Conservation (phyloP, 2,329 filamentous ascomycete species). For the Curvularia hawaiiensis region DNA sequence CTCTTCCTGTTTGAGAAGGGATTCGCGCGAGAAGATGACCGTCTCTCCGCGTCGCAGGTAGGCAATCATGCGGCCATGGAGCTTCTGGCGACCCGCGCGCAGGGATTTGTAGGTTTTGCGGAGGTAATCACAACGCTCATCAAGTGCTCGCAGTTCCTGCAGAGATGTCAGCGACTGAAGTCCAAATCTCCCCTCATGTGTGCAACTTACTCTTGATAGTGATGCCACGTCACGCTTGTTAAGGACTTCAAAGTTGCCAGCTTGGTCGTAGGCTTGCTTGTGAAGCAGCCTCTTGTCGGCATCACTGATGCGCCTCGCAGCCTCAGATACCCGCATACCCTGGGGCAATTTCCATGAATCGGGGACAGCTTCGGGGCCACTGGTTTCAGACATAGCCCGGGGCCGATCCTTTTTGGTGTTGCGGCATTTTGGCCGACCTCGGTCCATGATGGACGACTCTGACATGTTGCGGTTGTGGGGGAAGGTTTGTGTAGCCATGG, state of each 20-base stretch:
- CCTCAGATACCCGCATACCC: slow-evolving; percentile 46
- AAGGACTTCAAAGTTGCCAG: slow-evolving; percentile 49
- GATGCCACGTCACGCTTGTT: slow-evolving; percentile 49
- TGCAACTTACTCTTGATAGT: slow-evolving; percentile 63
- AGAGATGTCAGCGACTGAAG: slow-evolving; percentile 23
- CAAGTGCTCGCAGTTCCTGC: slow-evolving; percentile 74
- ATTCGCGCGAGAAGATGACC: slow-evolving; percentile 74
- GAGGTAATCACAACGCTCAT: slow-evolving; percentile 78
- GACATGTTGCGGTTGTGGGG: slow-evolving; percentile 45
- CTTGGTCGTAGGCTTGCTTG: slow-evolving; percentile 47
- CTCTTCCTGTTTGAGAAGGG: slow-evolving; percentile 80
- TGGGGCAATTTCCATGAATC: slow-evolving; percentile 46
- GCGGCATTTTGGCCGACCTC: slow-evolving; percentile 43
- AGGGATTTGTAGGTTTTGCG: slow-evolving; percentile 77
- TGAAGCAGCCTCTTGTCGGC: slow-evolving; percentile 45
- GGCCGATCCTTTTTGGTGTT: slow-evolving; percentile 40
- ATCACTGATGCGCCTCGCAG: slow-evolving; percentile 40
- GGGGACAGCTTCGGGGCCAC: slow-evolving; percentile 29
- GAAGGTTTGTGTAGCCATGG: slow-evolving; percentile 23
- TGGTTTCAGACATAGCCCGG: slow-evolving; percentile 42
- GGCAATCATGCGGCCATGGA: slow-evolving; percentile 77
- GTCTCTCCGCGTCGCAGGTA: slow-evolving; percentile 74
- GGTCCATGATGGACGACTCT: slow-evolving; percentile 47
- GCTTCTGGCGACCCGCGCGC: slow-evolving; percentile 74
- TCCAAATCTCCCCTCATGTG: neutral